phyloP scores from a whole-genome alignment of 495 filamentous ascomycete genomes.

The Bacidia gigantensis region DNA sequence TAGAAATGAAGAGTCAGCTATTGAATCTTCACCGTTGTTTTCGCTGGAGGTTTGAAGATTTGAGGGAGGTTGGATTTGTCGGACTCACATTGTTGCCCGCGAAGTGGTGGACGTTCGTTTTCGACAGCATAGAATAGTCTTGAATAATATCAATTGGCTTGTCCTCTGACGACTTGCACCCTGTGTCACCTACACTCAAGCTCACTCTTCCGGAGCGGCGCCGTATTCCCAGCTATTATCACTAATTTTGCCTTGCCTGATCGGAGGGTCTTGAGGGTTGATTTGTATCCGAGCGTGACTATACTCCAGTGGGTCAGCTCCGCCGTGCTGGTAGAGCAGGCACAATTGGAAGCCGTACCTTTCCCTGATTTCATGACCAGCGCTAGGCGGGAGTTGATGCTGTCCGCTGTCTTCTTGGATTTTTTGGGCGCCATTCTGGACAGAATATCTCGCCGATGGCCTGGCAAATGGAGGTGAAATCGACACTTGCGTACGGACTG shows the following conservation, averaged over 20 bases:
- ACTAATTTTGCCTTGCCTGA: slow-evolving; percentile 53
- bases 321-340: background rate
- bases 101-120: slow-evolving; percentile 93
- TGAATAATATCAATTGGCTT: too few relatives aligned
- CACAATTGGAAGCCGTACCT: slow-evolving; percentile 33
- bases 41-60: too few relatives aligned
- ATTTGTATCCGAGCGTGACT: slow-evolving; percentile 87
- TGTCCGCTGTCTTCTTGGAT: slow-evolving; percentile 81
- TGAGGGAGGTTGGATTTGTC: too few relatives aligned
- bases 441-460: background rate
- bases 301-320: background rate
- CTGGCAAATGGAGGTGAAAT: background rate
- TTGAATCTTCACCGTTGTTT: too few relatives aligned
- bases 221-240: slow-evolving; percentile 84
- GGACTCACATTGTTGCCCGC: slow-evolving; percentile 93
- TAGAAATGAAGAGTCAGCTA: slow-evolving; percentile 5
- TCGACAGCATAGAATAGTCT: slow-evolving; percentile 82
- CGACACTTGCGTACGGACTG: too few relatives aligned
- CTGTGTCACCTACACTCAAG: slow-evolving; percentile 49
- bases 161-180: too few relatives aligned
- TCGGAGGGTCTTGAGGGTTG: slow-evolving; percentile 89
- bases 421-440: slow-evolving; percentile 82
- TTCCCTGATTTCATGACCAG: slow-evolving; percentile 96
- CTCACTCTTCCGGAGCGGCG: slow-evolving; percentile 89
- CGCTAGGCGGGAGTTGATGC: slow-evolving; percentile 76